Conservation (phyloP, 108 stramenopile genomes). For the Skeletonema menzelii region DNA sequence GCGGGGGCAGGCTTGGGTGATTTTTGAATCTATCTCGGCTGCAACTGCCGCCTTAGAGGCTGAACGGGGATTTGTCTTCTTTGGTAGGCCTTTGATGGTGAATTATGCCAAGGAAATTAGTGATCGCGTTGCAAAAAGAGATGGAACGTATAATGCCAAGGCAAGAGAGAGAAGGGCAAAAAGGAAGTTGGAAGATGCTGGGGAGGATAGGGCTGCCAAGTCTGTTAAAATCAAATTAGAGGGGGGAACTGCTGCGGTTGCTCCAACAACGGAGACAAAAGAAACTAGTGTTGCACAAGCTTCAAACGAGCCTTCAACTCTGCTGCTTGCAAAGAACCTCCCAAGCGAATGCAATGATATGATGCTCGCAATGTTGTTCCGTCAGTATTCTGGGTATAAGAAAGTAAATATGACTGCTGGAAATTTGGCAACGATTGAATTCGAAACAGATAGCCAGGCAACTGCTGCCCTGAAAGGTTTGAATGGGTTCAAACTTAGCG, state of each 20-base stretch:
- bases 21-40: constrained; percentile 86
- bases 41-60: constrained; percentile 89
- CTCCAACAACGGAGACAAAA: constrained; percentile 7
- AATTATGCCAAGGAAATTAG: constrained; percentile 88
- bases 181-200: constrained; percentile 14
- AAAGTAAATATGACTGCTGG: constrained; percentile 75
- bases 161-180: constrained; percentile 48
- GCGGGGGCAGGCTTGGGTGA: constrained; percentile 93
- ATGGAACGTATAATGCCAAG: constrained; percentile 85
- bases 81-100: constrained; percentile 84
- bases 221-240: constrained; percentile 10
- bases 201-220: constrained; percentile 13
- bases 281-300: constrained; percentile 15
- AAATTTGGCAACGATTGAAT: constrained; percentile 92
- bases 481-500: constrained; percentile 91
- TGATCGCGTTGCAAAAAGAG: constrained; percentile 85
- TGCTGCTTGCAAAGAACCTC: constrained; percentile 69
- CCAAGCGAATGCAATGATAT: constrained; percentile 87
- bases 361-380: constrained; percentile 94
- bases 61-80: constrained; percentile 92
- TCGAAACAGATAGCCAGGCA: constrained; percentile 86
- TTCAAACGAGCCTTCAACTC: constrained; percentile 60
- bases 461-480: constrained; percentile 83
- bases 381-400: constrained; percentile 88
- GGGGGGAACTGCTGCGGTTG: constrained; percentile 12